Conservation (phyloP, 345 rosid species). For the Eucalyptus curtisii region DNA sequence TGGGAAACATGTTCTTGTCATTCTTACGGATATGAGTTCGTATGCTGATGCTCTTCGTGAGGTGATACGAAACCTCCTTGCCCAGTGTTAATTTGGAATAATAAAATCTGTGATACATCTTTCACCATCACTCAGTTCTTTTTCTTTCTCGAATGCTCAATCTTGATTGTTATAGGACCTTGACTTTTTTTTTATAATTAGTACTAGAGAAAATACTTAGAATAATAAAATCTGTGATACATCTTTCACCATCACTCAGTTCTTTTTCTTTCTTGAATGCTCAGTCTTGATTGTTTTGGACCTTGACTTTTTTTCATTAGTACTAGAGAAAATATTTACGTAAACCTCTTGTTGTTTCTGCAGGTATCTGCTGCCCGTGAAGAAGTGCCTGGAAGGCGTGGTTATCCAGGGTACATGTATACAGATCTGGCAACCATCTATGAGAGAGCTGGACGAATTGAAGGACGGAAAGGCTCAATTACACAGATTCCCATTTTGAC, state of each 20-base stretch:
- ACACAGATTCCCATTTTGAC: constrained; percentile 98
- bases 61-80: constrained; percentile 20
- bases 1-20: constrained; percentile 97
- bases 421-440: constrained; percentile 98
- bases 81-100: background rate
- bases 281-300: background rate
- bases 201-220: background rate
- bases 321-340: background rate
- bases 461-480: constrained; percentile 95
- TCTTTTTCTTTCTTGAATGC: background rate
- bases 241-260: background rate
- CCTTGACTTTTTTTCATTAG: background rate
- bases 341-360: constrained; percentile 1
- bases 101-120: background rate
- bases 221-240: background rate
- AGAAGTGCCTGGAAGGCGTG: constrained; percentile 99
- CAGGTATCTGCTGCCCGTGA: constrained; percentile 99
- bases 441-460: constrained; percentile 97
- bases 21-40: constrained; percentile 94
- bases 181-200: background rate
- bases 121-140: background rate
- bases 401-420: constrained; percentile 99
- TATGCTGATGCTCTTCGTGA: constrained; percentile 99
- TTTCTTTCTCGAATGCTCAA: background rate
- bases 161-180: background rate